A percentile compares a stretch with the other conserved stretches of the same genome.
phyloP scores from a whole-genome alignment of 495 filamentous ascomycete genomes.

The Lepraria neglecta region DNA sequence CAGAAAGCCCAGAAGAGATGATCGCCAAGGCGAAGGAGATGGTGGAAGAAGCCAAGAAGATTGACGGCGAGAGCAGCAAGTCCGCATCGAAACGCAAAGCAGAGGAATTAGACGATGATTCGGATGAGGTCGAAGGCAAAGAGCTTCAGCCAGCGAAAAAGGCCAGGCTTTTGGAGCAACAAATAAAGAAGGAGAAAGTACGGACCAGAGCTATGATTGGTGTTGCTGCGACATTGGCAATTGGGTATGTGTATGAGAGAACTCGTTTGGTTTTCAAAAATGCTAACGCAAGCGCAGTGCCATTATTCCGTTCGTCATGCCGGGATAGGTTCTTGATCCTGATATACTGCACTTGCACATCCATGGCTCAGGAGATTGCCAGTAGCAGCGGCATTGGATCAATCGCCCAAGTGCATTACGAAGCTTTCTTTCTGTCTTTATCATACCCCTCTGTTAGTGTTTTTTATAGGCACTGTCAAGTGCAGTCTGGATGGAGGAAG shows the following conservation, averaged over 20 bases:
- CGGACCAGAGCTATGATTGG: constrained; percentile 65
- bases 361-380: not conserved
- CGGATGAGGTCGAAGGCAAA: constrained; percentile 47
- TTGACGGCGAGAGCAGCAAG: constrained; percentile 37
- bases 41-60: constrained; percentile 71
- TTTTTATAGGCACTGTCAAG: constrained; percentile 5
- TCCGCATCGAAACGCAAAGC: constrained; percentile 70
- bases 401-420: constrained; percentile 5
- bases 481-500: not conserved
- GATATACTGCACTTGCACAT: not conserved
- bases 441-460: constrained; percentile 15
- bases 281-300: constrained; percentile 37
- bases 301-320: constrained; percentile 45
- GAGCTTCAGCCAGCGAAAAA: constrained; percentile 59
- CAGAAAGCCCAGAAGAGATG: constrained; percentile 71
- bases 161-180: constrained; percentile 51
- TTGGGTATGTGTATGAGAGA: constrained; percentile 62
- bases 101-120: constrained; percentile 58
- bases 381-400: not conserved
- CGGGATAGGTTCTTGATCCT: not conserved
- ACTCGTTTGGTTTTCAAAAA: not conserved
- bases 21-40: constrained; percentile 81
- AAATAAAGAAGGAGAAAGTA: constrained; percentile 10
- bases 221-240: constrained; percentile 71
- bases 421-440: not conserved